Percentiles rank a stretch among this genome's conserved stretches.
Conservation (phyloP, 2,329 filamentous ascomycete genomes). For the Hyphodiscus sp. region DNA sequence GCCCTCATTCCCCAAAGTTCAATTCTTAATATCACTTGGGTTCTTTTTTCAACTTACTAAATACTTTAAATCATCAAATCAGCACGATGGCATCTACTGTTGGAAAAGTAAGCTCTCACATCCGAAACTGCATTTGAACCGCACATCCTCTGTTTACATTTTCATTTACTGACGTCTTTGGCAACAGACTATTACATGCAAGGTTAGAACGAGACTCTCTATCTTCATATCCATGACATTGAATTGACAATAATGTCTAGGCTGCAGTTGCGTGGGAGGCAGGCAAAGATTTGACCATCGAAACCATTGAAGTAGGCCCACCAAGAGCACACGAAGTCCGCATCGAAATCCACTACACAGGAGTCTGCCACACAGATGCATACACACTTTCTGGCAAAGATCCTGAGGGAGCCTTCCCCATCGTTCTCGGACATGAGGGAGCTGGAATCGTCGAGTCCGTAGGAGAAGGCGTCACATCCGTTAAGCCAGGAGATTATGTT, state of each 20-base stretch:
- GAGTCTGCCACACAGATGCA: slow-evolving; percentile 96
- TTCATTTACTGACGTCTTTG: not conserved
- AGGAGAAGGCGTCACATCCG: slow-evolving; percentile 88
- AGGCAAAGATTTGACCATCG: slow-evolving; percentile 79
- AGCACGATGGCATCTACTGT: slow-evolving; percentile 9
- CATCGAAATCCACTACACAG: slow-evolving; percentile 95
- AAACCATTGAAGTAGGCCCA: slow-evolving; percentile 87
- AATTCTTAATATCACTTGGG: not conserved
- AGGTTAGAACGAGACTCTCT: slow-evolving; percentile 20
- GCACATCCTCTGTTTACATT: not conserved
- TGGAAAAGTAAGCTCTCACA: slow-evolving; percentile 9
- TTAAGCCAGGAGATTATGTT: slow-evolving; percentile 90
- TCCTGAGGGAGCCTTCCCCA: slow-evolving; percentile 88
- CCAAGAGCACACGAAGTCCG: slow-evolving; percentile 92
- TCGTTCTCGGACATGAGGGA: slow-evolving; percentile 84
- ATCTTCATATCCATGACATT: not conserved
- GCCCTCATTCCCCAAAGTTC: not conserved
- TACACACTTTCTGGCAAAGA: slow-evolving; percentile 96
- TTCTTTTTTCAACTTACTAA: not conserved
- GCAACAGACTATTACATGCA: slow-evolving; percentile 30
- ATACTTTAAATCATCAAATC: not conserved
- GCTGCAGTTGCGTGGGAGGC: slow-evolving; percentile 97
- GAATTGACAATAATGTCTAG: slow-evolving; percentile 33
- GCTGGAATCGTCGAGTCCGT: slow-evolving; percentile 90
- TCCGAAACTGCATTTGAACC: not conserved